Evolutionary conservation across 805 yeast genomes (phyloP), one percentile per base, ranked within the genome.

Genomic region (Wickerhamiella parazyma): DNA sequence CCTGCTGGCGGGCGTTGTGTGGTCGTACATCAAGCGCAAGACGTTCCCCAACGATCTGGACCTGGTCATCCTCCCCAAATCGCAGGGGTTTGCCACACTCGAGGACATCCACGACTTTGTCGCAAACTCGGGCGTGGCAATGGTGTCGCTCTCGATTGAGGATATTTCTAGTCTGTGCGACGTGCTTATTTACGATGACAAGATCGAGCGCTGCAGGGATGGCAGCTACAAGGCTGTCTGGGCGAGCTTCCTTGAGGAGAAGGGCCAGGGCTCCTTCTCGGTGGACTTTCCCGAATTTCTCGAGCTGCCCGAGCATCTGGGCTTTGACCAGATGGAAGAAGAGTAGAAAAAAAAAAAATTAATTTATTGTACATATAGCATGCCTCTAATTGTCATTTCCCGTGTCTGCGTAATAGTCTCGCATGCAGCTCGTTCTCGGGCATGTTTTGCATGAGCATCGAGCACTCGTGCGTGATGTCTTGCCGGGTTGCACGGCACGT

Each of bases 111-210:
- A 76, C 58, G 76, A 75, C 19, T 89, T 86, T 56, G 84, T 91
- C 29, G 65, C 70, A 10, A 64, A 70, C 14, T 73, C 81, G 31
- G 80, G 80, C 42, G 79, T 91, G 46, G 80, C 95, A 8, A 75
- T 80, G 29, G 87, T 85, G 17, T 95, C 87, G 42, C 69, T 91
- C 47, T 75, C 76, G 2, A 66, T 73, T 17, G 67, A 72, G 29
- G 94, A 91, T 58, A 78, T 91, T 38, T 68, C 86, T 45, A 68
- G 93, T 0, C 65, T 91, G 18, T 85, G 96, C 59, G 93, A 86
- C 50, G 96, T 91, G 12, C 64, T 91, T 37, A 76, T 80, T 1
- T 84, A 71, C 60, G 98, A 91, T 55, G 95, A 86, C 54, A 81
- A 78, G 59, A 58, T 91, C 41, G 96, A 86, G 56, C 66, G 70